Percentiles rank a stretch among this genome's conserved stretches.
Conservation (phyloP, 345 rosid genomes). For the Eucalyptus tenuipes region DNA sequence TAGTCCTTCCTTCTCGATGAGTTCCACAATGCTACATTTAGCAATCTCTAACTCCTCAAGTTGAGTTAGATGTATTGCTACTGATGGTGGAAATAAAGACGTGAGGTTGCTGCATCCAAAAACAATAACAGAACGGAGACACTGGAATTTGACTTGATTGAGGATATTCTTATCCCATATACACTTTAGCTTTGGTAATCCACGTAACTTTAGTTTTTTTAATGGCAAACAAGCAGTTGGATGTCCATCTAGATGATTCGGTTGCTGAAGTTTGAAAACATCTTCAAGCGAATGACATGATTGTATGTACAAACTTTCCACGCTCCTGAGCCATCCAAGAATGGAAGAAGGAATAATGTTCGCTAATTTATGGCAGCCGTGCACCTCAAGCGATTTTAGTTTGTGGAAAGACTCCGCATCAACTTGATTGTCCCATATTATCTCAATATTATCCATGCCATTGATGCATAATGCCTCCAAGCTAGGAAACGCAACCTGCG, state of each 20-base stretch:
- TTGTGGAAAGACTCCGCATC: not conserved
- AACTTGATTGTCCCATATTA: not conserved
- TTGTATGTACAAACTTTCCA: not conserved
- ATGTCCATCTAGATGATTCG: not conserved
- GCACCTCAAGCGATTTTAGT: not conserved
- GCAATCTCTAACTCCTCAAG: not conserved
- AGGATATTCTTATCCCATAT: not conserved
- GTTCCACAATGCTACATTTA: not conserved
- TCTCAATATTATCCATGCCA: not conserved
- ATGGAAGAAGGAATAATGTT: not conserved
- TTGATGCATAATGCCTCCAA: accelerated
- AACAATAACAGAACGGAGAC: accelerated
- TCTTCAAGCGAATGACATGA: not conserved
- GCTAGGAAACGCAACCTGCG: not conserved
- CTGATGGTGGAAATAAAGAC: not conserved
- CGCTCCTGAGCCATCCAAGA: not conserved
- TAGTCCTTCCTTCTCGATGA: not conserved
- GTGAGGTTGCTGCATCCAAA: not conserved
- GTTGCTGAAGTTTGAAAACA: not conserved
- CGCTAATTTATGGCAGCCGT: not conserved
- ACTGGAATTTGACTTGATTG: not conserved
- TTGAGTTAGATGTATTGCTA: not conserved
- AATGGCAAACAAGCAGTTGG: accelerated
- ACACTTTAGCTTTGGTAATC: not conserved
- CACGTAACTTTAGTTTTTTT: accelerated